Evolutionary conservation across 805 yeast genomes (phyloP).

Genomic region (Ogataea siamensis): DNA sequence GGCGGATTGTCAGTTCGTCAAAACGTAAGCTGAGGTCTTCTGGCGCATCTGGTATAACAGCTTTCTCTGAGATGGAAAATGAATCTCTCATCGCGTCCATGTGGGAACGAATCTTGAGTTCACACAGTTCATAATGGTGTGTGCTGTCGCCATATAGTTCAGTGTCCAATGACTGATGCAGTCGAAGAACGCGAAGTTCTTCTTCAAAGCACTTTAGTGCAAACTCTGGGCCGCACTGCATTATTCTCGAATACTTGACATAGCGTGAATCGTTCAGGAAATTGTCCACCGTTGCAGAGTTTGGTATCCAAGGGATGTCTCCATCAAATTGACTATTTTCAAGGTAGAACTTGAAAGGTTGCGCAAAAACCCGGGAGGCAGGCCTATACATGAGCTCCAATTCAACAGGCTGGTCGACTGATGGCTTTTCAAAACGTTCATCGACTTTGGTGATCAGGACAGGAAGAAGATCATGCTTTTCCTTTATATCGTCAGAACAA

Average conservation of each 20-base stretch:
- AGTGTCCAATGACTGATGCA: slow-evolving; percentile 55
- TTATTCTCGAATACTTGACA: slow-evolving; percentile 59
- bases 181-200: slow-evolving; percentile 56
- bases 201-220: slow-evolving; percentile 50
- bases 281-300: slow-evolving; percentile 25
- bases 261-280: slow-evolving; percentile 29
- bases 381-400: slow-evolving; percentile 64
- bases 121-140: slow-evolving; percentile 51
- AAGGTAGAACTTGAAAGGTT: slow-evolving; percentile 31
- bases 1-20: slow-evolving; percentile 22
- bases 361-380: slow-evolving; percentile 31
- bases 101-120: slow-evolving; percentile 49
- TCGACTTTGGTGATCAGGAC: slow-evolving; percentile 53
- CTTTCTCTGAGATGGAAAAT: slow-evolving; percentile 19
- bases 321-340: slow-evolving; percentile 30
- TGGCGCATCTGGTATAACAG: slow-evolving; percentile 6
- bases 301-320: slow-evolving; percentile 55
- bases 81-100: slow-evolving; percentile 40
- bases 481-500: slow-evolving; percentile 58
- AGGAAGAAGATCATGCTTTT: slow-evolving; percentile 60
- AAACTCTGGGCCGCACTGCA: slow-evolving; percentile 61
- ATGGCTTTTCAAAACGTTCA: slow-evolving; percentile 58
- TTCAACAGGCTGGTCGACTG: slow-evolving; percentile 50
- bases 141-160: slow-evolving; percentile 61
- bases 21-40: slow-evolving; percentile 8